Conservation (phyloP, 129 eudicot species). For the Centaurea solstitialis region DNA sequence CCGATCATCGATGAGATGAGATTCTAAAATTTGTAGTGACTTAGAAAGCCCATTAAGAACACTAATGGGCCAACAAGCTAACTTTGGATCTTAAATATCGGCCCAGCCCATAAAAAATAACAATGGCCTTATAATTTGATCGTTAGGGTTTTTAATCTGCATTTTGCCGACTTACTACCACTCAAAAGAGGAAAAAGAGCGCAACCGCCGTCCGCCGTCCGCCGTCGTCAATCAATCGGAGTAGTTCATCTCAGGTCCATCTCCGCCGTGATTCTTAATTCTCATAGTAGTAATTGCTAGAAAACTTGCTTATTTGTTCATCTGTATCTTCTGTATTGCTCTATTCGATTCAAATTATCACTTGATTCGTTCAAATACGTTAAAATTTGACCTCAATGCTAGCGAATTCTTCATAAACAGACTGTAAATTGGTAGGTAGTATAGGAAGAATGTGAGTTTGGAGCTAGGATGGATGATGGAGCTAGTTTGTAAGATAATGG, state of each 20-base stretch:
- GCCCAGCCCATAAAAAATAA: slow-evolving; percentile 19
- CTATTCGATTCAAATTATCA: not conserved
- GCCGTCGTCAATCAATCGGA: slow-evolving; percentile 22
- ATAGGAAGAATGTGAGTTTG: not conserved
- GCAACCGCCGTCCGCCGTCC: slow-evolving; percentile 24
- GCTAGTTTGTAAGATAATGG: no score
- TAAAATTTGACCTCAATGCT: not conserved
- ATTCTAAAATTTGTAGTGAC: no score
- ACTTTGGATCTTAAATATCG: not conserved
- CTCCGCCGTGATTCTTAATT: not conserved
- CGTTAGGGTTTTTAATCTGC: slow-evolving; percentile 22
- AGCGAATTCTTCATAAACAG: not conserved
- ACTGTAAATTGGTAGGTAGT: not conserved
- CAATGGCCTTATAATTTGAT: not conserved
- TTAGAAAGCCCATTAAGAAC: not conserved
- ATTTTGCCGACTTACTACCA: not conserved
- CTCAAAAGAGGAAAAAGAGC: slow-evolving; percentile 2
- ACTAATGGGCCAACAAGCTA: not conserved
- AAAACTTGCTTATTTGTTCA: not conserved
- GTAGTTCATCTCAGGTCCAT: slow-evolving; percentile 20
- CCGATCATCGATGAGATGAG: no score
- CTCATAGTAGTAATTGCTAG: not conserved
- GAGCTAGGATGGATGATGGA: no score
- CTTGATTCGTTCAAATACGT: not conserved
- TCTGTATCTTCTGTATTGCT: not conserved